Evolutionary conservation across 1,284 basidiomycete genomes (phyloP).

Genomic region (Anthracocystis setariae): DNA sequence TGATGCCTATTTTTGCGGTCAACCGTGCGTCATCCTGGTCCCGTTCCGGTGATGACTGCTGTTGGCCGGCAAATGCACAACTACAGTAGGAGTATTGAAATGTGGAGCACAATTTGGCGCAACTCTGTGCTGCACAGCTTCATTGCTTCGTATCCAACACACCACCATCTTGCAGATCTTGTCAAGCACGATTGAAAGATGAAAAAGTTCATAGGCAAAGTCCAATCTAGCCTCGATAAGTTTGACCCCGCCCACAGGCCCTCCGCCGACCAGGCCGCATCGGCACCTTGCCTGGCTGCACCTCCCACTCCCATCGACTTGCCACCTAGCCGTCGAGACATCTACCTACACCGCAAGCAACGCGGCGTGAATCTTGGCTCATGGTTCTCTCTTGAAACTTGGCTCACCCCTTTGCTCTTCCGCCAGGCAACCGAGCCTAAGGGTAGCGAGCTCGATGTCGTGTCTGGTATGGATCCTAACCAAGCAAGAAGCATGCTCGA

Average conservation of each 20-base stretch:
- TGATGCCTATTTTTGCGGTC: no score
- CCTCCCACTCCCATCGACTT: constrained; percentile 32
- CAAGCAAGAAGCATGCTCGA: constrained; percentile 76
- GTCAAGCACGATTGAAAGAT: constrained; percentile 9
- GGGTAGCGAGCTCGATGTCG: constrained; percentile 74
- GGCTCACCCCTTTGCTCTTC: constrained; percentile 67
- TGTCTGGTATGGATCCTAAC: constrained; percentile 71
- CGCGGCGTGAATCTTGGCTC: constrained; percentile 83
- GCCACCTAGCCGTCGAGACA: constrained; percentile 60
- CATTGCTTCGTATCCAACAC: no score
- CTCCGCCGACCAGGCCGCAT: neutral
- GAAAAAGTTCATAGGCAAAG: constrained; percentile 47
- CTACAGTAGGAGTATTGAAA: no score
- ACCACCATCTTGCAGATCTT: neutral
- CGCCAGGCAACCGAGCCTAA: constrained; percentile 51
- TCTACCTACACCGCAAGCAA: constrained; percentile 79
- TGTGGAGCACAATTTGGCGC: neutral
- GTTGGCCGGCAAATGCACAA: no score
- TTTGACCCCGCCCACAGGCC: constrained; percentile 10
- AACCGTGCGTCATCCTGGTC: no score
- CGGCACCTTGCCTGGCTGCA: constrained; percentile 19
- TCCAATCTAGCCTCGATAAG: constrained; percentile 24
- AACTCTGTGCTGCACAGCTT: neutral
- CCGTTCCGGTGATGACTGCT: no score
- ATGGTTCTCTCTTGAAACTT: constrained; percentile 64